Base-by-base conservation (phyloP, 257 asterid genomes). In the Linaria vulgaris region DNA sequence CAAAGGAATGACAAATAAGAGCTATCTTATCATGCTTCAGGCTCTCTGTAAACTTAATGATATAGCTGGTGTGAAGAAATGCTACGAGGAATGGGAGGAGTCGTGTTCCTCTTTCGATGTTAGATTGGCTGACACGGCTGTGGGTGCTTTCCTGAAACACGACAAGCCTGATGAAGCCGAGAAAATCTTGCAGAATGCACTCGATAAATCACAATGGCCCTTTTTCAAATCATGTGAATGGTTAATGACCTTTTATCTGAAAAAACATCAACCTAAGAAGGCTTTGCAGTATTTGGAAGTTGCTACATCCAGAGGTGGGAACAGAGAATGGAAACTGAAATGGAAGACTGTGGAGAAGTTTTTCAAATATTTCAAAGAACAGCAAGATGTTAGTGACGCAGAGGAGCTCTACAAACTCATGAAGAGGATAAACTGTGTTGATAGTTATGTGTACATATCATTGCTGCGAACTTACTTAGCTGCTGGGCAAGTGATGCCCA, bases 81-180 rank as follows among this genome's bases (percentile, higher is more conserved):
- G 82, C 80, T 87, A 27, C 6, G 65, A 68, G 70, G 97, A 90
- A 71, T 90, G 97, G 95, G 88, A 77, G 71, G 75, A 78, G 5
- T 66, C 55, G 12, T 81, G 82, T 78, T 51, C 72, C 9, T 73
- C 59, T 66, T 90, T 67, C 23, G 91, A 87, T 50, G 22, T 68
- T 19, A 87, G 84, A 76, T 38, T 90, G 68, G 77, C 82, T 31
- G 72, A 73, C 66, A 56, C 72, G 24, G 82, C 59, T 48, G 78
- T 90, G 69, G 56, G 78, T 52, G 78, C 80, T 69, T 85, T 64
- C 59, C 68, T 89, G 60, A 72, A 45, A 2, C 79, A 77, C 17
- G 74, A 73, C 60, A 78, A 75, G 96, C 60, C 66, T 27, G 69
- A 73, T 16, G 90, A 80, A 64, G 97, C 97, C 13, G 80, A 78